Evolutionary conservation across 176 grass and related monocot species (phyloP).

Genomic region (Zoysia japonica): DNA sequence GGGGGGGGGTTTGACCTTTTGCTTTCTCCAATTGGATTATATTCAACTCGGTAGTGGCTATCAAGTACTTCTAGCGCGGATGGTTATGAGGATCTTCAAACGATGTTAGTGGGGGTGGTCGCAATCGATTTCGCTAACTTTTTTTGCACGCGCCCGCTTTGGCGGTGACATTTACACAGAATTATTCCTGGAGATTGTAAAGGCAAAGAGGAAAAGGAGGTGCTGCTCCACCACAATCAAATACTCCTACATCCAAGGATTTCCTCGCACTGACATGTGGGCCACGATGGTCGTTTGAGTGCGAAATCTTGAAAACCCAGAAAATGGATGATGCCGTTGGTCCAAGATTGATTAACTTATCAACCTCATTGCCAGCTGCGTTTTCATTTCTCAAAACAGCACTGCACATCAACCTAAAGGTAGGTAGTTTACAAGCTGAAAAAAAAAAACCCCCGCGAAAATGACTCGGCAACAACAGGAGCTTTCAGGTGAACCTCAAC

Average conservation of each 20-base stretch:
- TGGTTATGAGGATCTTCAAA: not conserved
- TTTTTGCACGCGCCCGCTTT: not conserved
- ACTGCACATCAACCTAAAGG: not conserved
- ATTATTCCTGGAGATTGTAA: not conserved
- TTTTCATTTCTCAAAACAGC: not conserved
- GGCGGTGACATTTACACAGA: not conserved
- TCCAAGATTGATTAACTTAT: not conserved
- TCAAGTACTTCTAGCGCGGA: not conserved
- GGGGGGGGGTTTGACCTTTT: no score
- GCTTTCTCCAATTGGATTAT: not conserved
- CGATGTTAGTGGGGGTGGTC: not conserved
- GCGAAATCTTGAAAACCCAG: not conserved
- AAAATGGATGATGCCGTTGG: not conserved
- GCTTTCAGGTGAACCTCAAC: slow-evolving; percentile 6
- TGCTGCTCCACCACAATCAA: not conserved
- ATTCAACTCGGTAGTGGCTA: not conserved
- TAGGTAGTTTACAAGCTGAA: not conserved
- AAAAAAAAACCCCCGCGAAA: not conserved
- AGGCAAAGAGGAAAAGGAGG: not conserved
- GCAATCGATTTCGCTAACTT: not conserved
- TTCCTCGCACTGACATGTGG: not conserved
- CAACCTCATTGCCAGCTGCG: not conserved
- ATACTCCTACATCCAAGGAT: not conserved
- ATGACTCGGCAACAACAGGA: not conserved
- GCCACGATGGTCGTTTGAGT: not conserved